Conservation (phyloP, 2,329 filamentous ascomycete genomes). For the Corinectria fuckeliana region DNA sequence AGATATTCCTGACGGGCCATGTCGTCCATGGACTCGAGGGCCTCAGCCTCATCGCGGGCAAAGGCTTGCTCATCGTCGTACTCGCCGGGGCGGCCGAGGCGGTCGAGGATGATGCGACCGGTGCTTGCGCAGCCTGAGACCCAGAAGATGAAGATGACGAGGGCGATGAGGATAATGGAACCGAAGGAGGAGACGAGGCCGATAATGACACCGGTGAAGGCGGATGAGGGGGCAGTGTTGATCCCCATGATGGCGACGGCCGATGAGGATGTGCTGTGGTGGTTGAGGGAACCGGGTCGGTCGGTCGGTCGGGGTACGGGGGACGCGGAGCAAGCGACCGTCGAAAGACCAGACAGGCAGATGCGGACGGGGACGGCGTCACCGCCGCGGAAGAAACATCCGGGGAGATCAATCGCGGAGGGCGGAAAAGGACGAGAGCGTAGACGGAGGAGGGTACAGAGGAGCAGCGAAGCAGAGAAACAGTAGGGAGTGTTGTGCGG, state of each 20-base stretch:
- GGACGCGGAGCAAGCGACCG: background rate
- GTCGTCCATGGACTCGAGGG: slow-evolving; percentile 94
- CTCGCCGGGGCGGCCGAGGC: slow-evolving; percentile 90
- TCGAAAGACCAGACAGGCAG: slow-evolving; percentile 1
- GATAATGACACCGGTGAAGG: slow-evolving; percentile 83
- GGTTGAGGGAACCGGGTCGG: slow-evolving; percentile 23
- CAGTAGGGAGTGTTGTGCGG: slow-evolving; percentile 3
- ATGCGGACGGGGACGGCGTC: slow-evolving; percentile 40
- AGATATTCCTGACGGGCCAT: slow-evolving; percentile 88
- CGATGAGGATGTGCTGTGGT: background rate
- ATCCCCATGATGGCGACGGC: slow-evolving; percentile 39
- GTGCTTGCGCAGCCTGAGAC: slow-evolving; percentile 73
- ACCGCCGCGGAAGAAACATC: slow-evolving; percentile 39
- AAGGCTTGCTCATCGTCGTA: slow-evolving; percentile 98
- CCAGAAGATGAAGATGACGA: slow-evolving; percentile 91
- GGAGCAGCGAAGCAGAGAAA: background rate
- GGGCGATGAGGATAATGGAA: slow-evolving; percentile 82
- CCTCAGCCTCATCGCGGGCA: slow-evolving; percentile 90
- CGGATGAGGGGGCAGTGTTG: slow-evolving; percentile 48
- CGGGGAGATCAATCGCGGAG: slow-evolving; percentile 35
- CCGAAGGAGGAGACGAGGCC: slow-evolving; percentile 94
- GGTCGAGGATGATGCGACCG: slow-evolving; percentile 90
- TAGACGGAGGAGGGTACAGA: slow-evolving; percentile 6
- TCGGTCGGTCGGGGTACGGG: slow-evolving; percentile 28
- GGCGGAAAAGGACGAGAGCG: slow-evolving; percentile 16